Evolutionary conservation across 805 yeast genomes (phyloP).

Genomic region (Yamadazyma phyllophila): DNA sequence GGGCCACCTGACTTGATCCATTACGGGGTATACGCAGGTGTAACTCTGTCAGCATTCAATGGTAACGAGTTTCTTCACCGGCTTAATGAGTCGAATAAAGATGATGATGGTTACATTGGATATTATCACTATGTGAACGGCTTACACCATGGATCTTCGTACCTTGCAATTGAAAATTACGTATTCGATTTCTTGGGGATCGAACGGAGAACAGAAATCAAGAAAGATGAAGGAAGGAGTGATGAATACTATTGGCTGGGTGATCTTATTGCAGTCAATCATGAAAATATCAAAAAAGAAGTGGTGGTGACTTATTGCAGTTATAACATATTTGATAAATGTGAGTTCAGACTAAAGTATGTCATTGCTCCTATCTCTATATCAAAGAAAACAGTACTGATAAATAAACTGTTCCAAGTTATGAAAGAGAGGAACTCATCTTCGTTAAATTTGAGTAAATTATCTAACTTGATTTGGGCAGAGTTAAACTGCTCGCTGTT

Average conservation of each 20-base stretch:
- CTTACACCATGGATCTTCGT: slow-evolving; percentile 17
- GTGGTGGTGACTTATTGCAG: slow-evolving; percentile 56
- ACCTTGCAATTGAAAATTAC: slow-evolving; percentile 29
- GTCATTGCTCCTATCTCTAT: slow-evolving; percentile 27
- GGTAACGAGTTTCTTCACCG: slow-evolving; percentile 26
- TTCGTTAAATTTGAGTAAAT: slow-evolving; percentile 4
- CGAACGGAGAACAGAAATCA: slow-evolving; percentile 12
- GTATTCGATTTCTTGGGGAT: slow-evolving; percentile 28
- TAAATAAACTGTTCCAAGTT: slow-evolving; percentile 35
- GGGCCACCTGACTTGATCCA: slow-evolving; percentile 43
- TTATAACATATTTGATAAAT: slow-evolving; percentile 69
- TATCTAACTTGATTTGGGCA: slow-evolving; percentile 43
- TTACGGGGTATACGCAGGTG: slow-evolving; percentile 35
- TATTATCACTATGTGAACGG: slow-evolving; percentile 41
- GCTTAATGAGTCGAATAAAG: slow-evolving; percentile 13
- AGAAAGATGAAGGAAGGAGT: too few relatives aligned
- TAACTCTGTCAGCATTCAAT: slow-evolving; percentile 24
- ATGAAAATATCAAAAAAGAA: slow-evolving; percentile 15
- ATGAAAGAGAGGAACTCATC: slow-evolving; percentile 8
- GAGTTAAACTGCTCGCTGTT: slow-evolving; percentile 60
- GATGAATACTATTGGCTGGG: slow-evolving; percentile 15
- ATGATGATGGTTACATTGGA: slow-evolving; percentile 41
- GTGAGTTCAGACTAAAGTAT: slow-evolving; percentile 71
- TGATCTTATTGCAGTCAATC: background rate
- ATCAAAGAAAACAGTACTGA: slow-evolving; percentile 14